These are phyloP conservation scores for Aspergillus ostianus DNA, from an alignment of 495 filamentous ascomycete genomes.

Conservation along the genomic window DNA sequence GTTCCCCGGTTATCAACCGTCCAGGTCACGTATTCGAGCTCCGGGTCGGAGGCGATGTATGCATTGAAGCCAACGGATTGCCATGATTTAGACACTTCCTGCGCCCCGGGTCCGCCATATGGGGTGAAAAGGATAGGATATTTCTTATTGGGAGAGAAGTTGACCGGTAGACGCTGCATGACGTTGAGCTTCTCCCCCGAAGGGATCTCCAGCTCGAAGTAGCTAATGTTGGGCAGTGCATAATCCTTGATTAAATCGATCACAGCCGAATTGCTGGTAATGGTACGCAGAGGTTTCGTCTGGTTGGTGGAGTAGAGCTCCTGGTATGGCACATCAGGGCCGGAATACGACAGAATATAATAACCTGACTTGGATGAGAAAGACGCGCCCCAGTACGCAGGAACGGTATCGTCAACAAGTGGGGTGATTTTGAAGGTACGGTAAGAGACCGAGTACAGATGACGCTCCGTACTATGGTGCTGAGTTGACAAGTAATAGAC, in stretches of 20 bases:
- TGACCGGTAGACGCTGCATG: conserved; percentile 18
- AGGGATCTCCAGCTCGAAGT: conserved; percentile 18
- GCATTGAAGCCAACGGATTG: conserved; percentile 16
- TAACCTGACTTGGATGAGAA: conserved; percentile 18
- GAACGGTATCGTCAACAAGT: conserved; percentile 18
- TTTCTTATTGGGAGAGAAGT: conserved; percentile 16
- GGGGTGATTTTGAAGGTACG: conserved; percentile 15
- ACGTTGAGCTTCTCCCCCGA: conserved; percentile 19
- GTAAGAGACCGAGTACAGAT: conserved; percentile 22
- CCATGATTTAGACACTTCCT: conserved; percentile 17
- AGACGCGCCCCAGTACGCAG: conserved; percentile 20
- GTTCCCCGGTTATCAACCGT: conserved; percentile 23
- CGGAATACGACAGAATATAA: conserved; percentile 17
- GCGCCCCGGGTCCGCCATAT: conserved; percentile 19
- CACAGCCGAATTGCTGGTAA: conserved; percentile 16
- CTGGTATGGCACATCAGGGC: conserved; percentile 22
- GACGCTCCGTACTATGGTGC: conserved; percentile 21
- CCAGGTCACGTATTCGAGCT: conserved; percentile 24
- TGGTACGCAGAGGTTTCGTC: conserved; percentile 14
- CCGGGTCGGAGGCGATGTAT: conserved; percentile 19
- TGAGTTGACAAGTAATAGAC: conserved; percentile 22
- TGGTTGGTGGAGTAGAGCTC: conserved; percentile 19
- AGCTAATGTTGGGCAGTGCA: conserved; percentile 17
- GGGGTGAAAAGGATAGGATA: conserved; percentile 22
- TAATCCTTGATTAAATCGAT: conserved; percentile 14